Conservation (phyloP, 2,329 filamentous ascomycete species). For the Epichloe sibirici region DNA sequence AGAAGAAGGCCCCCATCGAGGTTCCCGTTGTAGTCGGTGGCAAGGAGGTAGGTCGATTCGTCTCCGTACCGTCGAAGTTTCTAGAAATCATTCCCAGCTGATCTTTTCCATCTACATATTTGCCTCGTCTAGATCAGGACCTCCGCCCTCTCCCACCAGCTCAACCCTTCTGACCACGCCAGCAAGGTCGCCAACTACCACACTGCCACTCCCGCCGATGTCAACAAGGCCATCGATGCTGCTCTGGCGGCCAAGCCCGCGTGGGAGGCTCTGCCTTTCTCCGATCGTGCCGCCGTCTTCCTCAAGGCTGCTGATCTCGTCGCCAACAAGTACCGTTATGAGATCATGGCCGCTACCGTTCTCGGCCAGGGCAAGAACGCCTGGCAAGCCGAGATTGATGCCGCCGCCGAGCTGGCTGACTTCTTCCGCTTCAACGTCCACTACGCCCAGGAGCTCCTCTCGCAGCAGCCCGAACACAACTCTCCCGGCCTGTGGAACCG, state of each 20-base stretch:
- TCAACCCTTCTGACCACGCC: constrained; percentile 72
- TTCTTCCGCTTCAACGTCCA: constrained; percentile 92
- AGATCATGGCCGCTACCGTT: constrained; percentile 93
- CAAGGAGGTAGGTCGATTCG: constrained; percentile 48
- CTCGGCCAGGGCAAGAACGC: constrained; percentile 95
- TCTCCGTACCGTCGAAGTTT: background rate
- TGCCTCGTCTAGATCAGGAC: constrained; percentile 45
- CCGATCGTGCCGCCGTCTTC: constrained; percentile 85
- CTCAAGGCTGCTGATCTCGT: constrained; percentile 92
- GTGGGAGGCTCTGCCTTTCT: constrained; percentile 81
- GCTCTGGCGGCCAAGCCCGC: constrained; percentile 74
- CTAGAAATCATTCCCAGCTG: background rate
- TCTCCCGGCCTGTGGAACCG: constrained; percentile 82
- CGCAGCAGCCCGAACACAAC: constrained; percentile 76
- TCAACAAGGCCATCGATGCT: constrained; percentile 67
- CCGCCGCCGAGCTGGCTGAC: constrained; percentile 82
- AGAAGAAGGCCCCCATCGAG: constrained; percentile 57
- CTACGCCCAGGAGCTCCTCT: constrained; percentile 85
- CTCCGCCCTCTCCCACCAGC: constrained; percentile 54
- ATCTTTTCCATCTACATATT: background rate
- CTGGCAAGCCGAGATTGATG: constrained; percentile 98
- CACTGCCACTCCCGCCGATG: constrained; percentile 64
- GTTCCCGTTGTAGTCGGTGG: constrained; percentile 78
- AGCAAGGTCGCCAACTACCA: constrained; percentile 72
- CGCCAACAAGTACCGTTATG: constrained; percentile 85